Evolutionary conservation across 2,329 filamentous ascomycete genomes (phyloP).

Genomic region (Teratosphaeria pseudoeucalypti): DNA sequence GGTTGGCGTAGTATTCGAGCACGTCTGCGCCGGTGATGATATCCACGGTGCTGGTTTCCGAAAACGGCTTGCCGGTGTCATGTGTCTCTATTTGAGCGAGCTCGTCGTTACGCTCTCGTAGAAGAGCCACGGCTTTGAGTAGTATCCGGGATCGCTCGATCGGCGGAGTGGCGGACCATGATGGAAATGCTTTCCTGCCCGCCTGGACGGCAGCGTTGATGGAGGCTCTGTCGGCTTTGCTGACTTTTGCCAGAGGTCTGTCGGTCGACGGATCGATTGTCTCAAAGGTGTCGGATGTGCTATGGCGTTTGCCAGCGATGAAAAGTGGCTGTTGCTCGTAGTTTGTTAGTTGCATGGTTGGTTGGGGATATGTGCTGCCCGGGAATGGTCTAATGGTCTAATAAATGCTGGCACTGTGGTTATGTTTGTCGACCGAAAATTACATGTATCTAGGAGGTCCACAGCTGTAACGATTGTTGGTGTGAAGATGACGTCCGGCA

Average conservation of each 20-base stretch:
- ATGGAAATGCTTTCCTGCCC: conserved; percentile 59
- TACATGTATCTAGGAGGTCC: neutral
- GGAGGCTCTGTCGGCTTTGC: conserved; percentile 45
- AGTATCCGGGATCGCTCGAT: conserved; percentile 67
- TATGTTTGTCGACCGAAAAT: neutral
- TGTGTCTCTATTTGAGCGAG: conserved; percentile 70
- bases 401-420: neutral
- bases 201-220: conserved; percentile 63
- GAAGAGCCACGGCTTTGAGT: conserved; percentile 61
- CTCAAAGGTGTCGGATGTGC: conserved; percentile 52
- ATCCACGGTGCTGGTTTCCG: conserved; percentile 76
- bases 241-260: conserved; percentile 57
- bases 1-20: conserved; percentile 74
- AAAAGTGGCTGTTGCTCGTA: conserved; percentile 44
- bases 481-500: neutral
- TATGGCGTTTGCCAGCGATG: conserved; percentile 61
- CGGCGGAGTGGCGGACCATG: conserved; percentile 68
- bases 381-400: neutral
- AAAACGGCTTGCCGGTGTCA: conserved; percentile 78
- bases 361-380: no score
- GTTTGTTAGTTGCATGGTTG: conserved; percentile 6
- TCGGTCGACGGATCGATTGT: conserved; percentile 66
- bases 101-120: conserved; percentile 67
- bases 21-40: conserved; percentile 75
- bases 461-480: neutral